Evolutionary conservation across 208 protist genomes (phyloP), one percentile per base, ranked within the genome.

Genomic region (Acanthamoeba royreba): DNA sequence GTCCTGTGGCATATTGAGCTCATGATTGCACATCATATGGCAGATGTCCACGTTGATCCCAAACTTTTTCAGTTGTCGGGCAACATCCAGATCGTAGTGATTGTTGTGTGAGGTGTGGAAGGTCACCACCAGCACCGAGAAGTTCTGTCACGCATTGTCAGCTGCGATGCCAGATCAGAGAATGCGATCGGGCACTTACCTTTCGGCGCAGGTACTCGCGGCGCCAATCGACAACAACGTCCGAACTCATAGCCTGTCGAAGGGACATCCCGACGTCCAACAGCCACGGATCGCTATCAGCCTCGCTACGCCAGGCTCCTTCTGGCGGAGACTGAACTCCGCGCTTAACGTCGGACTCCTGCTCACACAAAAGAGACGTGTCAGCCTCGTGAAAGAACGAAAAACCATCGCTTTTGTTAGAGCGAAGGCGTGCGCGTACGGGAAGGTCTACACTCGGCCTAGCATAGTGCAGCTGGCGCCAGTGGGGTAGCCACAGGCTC

Each of bases 81-180:
- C 19, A 19, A 55, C 49, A 55, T 81, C 69, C 11, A 47, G 19
- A 28, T 81, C 69, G 40, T 81, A 81, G 69, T 81, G 33, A 42
- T 81, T 81, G 69, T 17, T 81, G 69, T 81, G 69, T 13, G 69
- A 81, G 40, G 69, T 81, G 38, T 81, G 69, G n/a, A 49, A 81
- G 38, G 69, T 81, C 19, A 81, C 69, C 11, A 81, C n/a, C 69
- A 81, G 38, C 4, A 81, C 69, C 40, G 35, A 46, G 0, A 81
- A 38, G 11, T 5, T 81, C 69, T 81, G 69, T 1, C 33, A 79
- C 31, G 1, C 33, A 49, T 45, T 81, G 7, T n/a, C n/a, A n/a
- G n/a, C n/a, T n/a, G n/a, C n/a, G n/a, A n/a, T n/a, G n/a, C n/a
- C n/a, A n/a, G n/a, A n/a, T n/a, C n/a, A n/a, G n/a, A n/a, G n/a